phyloP scores from a whole-genome alignment of 257 asterid genomes.

The Nicotiana attenuata region DNA sequence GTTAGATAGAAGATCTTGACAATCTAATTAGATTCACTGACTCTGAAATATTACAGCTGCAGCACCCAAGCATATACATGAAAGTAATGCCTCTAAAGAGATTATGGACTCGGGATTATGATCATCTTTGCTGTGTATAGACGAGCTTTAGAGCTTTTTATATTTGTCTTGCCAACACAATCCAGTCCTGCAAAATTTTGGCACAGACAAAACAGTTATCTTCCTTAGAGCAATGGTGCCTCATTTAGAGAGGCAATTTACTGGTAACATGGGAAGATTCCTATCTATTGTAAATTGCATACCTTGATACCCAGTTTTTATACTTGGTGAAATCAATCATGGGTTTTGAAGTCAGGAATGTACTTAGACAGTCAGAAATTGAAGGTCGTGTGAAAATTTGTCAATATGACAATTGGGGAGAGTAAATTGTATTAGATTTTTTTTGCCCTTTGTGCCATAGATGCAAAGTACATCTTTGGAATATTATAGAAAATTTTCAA shows the following conservation, averaged over 20 bases:
- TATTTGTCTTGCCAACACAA: background rate
- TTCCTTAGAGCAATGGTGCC: background rate
- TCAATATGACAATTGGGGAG: background rate
- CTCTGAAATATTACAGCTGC: background rate
- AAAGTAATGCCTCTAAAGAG: background rate
- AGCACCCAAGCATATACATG: background rate
- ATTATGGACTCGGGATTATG: background rate
- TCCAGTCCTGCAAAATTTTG: background rate
- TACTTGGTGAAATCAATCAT: background rate
- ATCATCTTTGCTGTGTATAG: background rate
- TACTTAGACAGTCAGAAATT: background rate
- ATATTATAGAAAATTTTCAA: no score
- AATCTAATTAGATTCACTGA: background rate
- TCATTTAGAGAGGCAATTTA: background rate
- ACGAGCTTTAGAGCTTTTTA: background rate
- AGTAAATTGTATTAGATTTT: background rate
- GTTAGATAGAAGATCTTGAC: constrained; percentile 37
- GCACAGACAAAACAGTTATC: background rate
- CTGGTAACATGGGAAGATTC: background rate
- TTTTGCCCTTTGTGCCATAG: background rate
- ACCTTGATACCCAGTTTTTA: background rate
- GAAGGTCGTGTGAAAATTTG: background rate
- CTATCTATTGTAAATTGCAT: background rate
- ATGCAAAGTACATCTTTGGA: background rate
- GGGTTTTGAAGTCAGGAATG: background rate